These are phyloP conservation scores for Zelopaecilomyces penicillatus DNA, from an alignment of 2,329 filamentous ascomycete genomes.

Conservation along the genomic window DNA sequence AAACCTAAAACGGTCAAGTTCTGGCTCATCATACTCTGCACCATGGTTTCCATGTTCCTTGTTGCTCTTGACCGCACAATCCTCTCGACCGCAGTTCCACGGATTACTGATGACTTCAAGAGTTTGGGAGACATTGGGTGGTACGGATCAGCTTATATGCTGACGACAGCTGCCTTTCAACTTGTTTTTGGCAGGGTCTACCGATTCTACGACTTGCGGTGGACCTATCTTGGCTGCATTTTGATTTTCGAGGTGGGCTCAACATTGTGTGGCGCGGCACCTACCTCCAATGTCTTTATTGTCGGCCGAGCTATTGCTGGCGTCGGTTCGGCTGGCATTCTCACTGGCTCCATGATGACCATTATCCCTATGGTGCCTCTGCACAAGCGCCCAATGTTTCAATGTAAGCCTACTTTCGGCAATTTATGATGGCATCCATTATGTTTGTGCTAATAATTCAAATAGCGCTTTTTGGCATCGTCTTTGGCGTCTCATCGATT, in stretches of 20 bases:
- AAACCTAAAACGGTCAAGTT: constrained; percentile 45
- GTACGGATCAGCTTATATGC: constrained; percentile 55
- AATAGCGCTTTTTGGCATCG: constrained; percentile 41
- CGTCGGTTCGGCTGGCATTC: constrained; percentile 48
- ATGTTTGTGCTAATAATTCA: constrained; percentile 8
- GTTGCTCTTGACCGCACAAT: constrained; percentile 52
- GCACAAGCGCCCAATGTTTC: constrained; percentile 50
- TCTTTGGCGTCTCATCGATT: constrained; percentile 48
- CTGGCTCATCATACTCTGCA: constrained; percentile 46
- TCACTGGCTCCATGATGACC: constrained; percentile 47
- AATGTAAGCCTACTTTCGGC: constrained; percentile 24
- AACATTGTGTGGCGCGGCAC: constrained; percentile 45
- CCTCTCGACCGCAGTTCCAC: constrained; percentile 45
- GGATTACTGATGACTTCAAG: constrained; percentile 49
- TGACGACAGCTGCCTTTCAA: constrained; percentile 48
- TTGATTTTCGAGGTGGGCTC: constrained; percentile 47
- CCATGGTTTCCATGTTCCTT: constrained; percentile 47
- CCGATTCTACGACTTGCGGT: constrained; percentile 43
- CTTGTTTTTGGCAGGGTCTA: constrained; percentile 47
- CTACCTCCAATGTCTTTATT: constrained; percentile 45
- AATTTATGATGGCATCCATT: background rate
- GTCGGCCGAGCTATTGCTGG: constrained; percentile 49
- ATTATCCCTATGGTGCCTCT: constrained; percentile 52
- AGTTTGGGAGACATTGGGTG: constrained; percentile 54
- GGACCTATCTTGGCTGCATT: constrained; percentile 39